phyloP scores from a whole-genome alignment of 139 green algal genomes.

The Chlamydomonas sphaeroides region DNA sequence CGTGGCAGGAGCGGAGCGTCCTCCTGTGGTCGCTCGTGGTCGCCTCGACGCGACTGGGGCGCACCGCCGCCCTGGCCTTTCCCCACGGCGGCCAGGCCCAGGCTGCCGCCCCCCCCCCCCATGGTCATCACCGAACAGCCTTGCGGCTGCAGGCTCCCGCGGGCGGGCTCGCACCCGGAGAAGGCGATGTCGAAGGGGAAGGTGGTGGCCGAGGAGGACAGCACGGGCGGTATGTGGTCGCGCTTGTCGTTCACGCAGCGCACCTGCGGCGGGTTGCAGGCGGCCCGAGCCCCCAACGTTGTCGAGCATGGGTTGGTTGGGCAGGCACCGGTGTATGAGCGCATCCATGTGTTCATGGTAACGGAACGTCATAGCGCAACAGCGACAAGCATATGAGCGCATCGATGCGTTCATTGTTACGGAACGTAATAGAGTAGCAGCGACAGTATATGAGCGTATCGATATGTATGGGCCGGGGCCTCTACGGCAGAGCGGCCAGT shows the following conservation, averaged over 20 bases:
- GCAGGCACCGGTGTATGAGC: neutral
- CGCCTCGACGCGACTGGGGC: no score
- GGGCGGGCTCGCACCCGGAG: neutral
- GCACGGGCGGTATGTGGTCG: constrained; percentile 92
- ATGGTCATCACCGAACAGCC: neutral
- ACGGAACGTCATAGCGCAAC: neutral
- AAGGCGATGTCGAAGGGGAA: constrained; percentile 92
- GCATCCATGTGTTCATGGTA: neutral
- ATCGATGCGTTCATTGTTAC: neutral
- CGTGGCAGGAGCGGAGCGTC: no score
- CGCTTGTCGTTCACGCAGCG: constrained; percentile 82
- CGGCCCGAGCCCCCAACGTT: no score
- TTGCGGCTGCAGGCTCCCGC: no score
- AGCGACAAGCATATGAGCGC: neutral
- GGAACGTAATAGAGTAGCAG: neutral
- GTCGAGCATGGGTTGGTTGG: no score
- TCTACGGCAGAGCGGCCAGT: no score
- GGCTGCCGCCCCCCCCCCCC: no score
- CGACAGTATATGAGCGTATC: neutral
- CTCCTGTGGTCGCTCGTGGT: no score
- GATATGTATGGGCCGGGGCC: no score
- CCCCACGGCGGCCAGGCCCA: neutral
- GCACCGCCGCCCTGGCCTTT: no score
- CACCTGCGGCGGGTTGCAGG: constrained; percentile 56
- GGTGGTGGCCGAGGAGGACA: constrained; percentile 69